Percentiles rank a stretch among this genome's conserved stretches.
These are phyloP conservation scores for Boletus pseudo-olivaceus DNA, from an alignment of 768 basidiomycete genomes.

Conservation along the genomic window DNA sequence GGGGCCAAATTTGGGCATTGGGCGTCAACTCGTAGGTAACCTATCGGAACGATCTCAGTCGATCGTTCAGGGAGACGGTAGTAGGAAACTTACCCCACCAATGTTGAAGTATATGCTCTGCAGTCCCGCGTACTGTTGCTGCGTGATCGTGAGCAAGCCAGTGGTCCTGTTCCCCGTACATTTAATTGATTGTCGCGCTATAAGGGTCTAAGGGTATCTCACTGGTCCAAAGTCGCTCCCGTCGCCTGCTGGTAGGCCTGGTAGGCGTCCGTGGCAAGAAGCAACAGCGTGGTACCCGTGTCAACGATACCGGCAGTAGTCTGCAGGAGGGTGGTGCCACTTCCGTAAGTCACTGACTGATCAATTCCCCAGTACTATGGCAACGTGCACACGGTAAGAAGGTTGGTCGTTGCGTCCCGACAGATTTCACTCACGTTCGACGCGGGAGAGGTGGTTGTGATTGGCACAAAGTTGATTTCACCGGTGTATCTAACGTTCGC, in stretches of 20 bases:
- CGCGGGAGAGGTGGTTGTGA: slow-evolving; percentile 46
- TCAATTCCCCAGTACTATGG: slow-evolving; percentile 49
- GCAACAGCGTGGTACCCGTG: slow-evolving; percentile 51
- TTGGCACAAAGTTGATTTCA: slow-evolving; percentile 36
- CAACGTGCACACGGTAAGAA: not conserved
- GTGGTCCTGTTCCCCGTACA: slow-evolving; percentile 36
- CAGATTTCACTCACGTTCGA: slow-evolving; percentile 21
- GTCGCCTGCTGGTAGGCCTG: slow-evolving; percentile 51
- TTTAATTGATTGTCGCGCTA: not conserved
- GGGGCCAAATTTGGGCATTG: slow-evolving; percentile 72
- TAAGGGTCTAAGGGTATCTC: slow-evolving; percentile 9
- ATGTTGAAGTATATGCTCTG: slow-evolving; percentile 53
- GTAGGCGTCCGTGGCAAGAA: slow-evolving; percentile 60
- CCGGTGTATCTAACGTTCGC: slow-evolving; percentile 29
- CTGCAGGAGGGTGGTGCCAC: slow-evolving; percentile 30
- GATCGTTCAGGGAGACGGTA: not conserved
- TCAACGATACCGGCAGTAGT: slow-evolving; percentile 48
- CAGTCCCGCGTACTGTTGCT: slow-evolving; percentile 44
- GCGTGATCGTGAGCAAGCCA: slow-evolving; percentile 53
- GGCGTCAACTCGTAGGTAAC: slow-evolving; percentile 52
- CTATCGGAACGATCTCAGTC: slow-evolving; percentile 24
- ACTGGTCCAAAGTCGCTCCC: slow-evolving; percentile 50
- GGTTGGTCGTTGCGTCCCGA: not conserved
- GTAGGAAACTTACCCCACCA: slow-evolving; percentile 33
- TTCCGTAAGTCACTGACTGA: slow-evolving; percentile 35